phyloP scores from a whole-genome alignment of 139 green algal species.

The Zygnema cylindricum region DNA sequence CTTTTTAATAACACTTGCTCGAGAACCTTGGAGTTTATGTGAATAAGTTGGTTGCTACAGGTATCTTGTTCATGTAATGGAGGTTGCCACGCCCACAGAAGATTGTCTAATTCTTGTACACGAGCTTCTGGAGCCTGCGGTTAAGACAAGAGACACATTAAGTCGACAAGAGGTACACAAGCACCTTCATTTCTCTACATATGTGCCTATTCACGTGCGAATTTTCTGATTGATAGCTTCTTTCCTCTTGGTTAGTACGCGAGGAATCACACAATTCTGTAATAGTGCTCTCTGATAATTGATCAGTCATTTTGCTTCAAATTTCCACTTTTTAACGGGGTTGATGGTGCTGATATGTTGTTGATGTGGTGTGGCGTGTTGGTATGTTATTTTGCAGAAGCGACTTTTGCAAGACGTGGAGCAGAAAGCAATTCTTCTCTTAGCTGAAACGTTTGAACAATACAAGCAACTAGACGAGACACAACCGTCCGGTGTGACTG shows the following conservation, averaged over 20 bases:
- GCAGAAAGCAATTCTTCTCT: conserved; percentile 34
- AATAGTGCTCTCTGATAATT: too few relatives aligned
- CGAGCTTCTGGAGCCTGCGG: conserved; percentile 24
- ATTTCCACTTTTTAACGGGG: not conserved
- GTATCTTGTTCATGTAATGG: conserved; percentile 57
- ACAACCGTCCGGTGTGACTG: conserved; percentile 24
- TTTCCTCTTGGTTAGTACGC: too few relatives aligned
- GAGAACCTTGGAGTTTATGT: not conserved
- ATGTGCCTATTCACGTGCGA: not conserved
- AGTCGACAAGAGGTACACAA: conserved; percentile 48
- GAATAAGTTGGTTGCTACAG: not conserved
- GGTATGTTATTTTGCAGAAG: conserved; percentile 40
- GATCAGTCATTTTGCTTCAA: conserved; percentile 10
- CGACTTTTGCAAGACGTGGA: conserved; percentile 48
- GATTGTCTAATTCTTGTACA: conserved; percentile 46
- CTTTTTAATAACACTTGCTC: too few relatives aligned
- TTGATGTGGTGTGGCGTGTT: not conserved
- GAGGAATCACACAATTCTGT: too few relatives aligned
- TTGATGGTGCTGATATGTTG: not conserved
- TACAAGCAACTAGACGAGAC: conserved; percentile 57
- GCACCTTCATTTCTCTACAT: not conserved
- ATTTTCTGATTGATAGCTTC: too few relatives aligned
- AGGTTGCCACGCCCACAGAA: conserved; percentile 51
- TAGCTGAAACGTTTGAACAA: conserved; percentile 43
- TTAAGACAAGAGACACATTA: conserved; percentile 25